phyloP scores from a whole-genome alignment of 352 stramenopile species.

The Pythium phragmiticola region DNA sequence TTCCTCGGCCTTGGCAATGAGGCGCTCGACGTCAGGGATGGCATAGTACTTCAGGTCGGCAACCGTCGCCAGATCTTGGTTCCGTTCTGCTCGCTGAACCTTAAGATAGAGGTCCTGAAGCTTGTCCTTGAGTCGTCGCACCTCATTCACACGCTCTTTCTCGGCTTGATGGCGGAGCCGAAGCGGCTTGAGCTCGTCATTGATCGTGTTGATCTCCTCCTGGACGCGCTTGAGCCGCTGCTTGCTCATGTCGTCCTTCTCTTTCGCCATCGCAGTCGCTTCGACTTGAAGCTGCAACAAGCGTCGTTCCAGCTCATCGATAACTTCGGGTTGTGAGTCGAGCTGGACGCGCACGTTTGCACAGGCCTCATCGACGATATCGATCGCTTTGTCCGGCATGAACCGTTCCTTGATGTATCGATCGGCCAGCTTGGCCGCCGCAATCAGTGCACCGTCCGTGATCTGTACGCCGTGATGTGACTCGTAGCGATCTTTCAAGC shows the following conservation, averaged over 20 bases:
- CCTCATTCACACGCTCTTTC: slow-evolving; percentile 91
- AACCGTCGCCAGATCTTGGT: slow-evolving; percentile 93
- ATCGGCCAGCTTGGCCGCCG: slow-evolving; percentile 93
- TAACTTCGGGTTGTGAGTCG: slow-evolving; percentile 94
- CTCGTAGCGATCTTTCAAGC: slow-evolving; percentile 96
- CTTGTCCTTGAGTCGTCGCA: slow-evolving; percentile 93
- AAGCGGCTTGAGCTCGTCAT: slow-evolving; percentile 90
- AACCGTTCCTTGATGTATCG: slow-evolving; percentile 92
- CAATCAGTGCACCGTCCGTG: slow-evolving; percentile 90
- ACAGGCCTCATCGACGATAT: slow-evolving; percentile 95
- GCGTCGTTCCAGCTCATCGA: slow-evolving; percentile 94
- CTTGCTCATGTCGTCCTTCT: slow-evolving; percentile 94
- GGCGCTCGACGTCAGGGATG: slow-evolving; percentile 91
- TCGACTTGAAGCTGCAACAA: slow-evolving; percentile 97
- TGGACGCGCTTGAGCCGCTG: slow-evolving; percentile 90
- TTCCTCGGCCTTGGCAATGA: slow-evolving; percentile 77
- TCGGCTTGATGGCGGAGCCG: slow-evolving; percentile 91
- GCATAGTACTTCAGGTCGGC: slow-evolving; percentile 96
- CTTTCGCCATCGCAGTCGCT: slow-evolving; percentile 89
- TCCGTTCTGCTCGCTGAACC: slow-evolving; percentile 92
- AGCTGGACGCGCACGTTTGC: slow-evolving; percentile 91
- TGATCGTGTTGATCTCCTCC: slow-evolving; percentile 89
- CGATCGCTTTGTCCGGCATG: slow-evolving; percentile 94
- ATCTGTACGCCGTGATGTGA: slow-evolving; percentile 96
- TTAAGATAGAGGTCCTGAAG: slow-evolving; percentile 92